Base-by-base conservation (phyloP, 306 rosid species). In the Dalbergia cultrata region DNA sequence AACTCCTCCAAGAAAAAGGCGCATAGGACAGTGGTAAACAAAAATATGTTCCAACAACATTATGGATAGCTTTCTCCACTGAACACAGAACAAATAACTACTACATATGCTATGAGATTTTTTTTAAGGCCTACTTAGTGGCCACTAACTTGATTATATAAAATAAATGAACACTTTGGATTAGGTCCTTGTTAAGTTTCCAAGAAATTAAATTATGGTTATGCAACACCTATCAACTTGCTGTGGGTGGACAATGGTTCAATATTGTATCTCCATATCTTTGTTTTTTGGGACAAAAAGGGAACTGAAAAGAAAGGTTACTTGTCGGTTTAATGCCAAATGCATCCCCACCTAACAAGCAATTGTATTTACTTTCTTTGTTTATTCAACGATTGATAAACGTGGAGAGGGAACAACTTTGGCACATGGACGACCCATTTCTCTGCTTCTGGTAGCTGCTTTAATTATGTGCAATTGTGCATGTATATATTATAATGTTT, bases 111-210 rank as follows among this genome's bases (percentile, higher is more conserved):
- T 53, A 37, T 18, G 60, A 44, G 76, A 21, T 13, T 67, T 26
- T 35, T 35, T 78, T 43, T 17, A 26, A 67, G 31, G 67, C 45
- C 35, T 66, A 72, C 26, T 76, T 53, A 67, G 85, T 85, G 83
- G 76, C 64, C 72, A 77, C 77, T 56, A 70, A 44, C 75, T 14
- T 59, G 56, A 45, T 78, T 50, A 70, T 49, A 13, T 76, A 76
- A 77, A 70, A 54, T 77, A 77, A 70, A 71, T 50, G 68, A 87
- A 61, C 39, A 76, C 68, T 39, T 69, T 72, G 56, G 70, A 67
- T 82, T 82, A 13, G 52, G 54, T 87, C 61, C 57, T 49, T 47
- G 14, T n/a, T 13, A 56, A 80, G 76, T 75, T 78, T 75, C 79
- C 67, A 26, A 54, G 67, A 81, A 83, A 26, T 26, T 0, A 26